A percentile compares a stretch with the other conserved stretches of the same genome.
Conservation (phyloP, 495 filamentous ascomycete species). For the Penicilliopsis zonata region DNA sequence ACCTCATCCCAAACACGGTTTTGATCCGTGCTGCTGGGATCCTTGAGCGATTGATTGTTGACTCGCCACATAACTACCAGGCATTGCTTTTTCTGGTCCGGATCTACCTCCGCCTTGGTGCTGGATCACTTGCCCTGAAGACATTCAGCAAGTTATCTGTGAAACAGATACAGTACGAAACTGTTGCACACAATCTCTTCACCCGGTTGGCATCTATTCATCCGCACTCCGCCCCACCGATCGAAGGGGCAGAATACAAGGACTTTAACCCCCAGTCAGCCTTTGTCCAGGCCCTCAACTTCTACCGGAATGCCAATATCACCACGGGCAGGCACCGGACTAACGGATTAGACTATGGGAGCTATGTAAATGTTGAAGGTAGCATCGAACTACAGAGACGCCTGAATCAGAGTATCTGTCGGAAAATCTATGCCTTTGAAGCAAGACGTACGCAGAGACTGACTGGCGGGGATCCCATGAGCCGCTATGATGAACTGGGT, state of each 20-base stretch:
- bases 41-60: constrained; percentile 33
- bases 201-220: constrained; percentile 47
- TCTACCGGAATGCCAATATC: constrained; percentile 24
- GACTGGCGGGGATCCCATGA: constrained; percentile 23
- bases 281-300: constrained; percentile 28
- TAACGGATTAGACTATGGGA: constrained; percentile 24
- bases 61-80: constrained; percentile 47
- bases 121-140: constrained; percentile 38
- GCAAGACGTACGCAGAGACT: constrained; percentile 28
- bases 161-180: constrained; percentile 50
- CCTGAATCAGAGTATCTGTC: constrained; percentile 27
- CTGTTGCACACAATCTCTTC: constrained; percentile 43
- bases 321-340: constrained; percentile 20
- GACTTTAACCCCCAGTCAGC: constrained; percentile 31
- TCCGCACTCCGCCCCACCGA: constrained; percentile 30
- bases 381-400: constrained; percentile 26
- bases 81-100: constrained; percentile 42
- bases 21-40: constrained; percentile 40
- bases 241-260: constrained; percentile 28
- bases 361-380: constrained; percentile 27
- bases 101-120: constrained; percentile 41
- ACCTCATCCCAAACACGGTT: constrained; percentile 18
- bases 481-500: constrained; percentile 27
- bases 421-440: constrained; percentile 30
- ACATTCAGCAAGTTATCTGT: constrained; percentile 44